phyloP scores from a whole-genome alignment of 805 yeast genomes.

The Jamesozyma spencerorum region DNA sequence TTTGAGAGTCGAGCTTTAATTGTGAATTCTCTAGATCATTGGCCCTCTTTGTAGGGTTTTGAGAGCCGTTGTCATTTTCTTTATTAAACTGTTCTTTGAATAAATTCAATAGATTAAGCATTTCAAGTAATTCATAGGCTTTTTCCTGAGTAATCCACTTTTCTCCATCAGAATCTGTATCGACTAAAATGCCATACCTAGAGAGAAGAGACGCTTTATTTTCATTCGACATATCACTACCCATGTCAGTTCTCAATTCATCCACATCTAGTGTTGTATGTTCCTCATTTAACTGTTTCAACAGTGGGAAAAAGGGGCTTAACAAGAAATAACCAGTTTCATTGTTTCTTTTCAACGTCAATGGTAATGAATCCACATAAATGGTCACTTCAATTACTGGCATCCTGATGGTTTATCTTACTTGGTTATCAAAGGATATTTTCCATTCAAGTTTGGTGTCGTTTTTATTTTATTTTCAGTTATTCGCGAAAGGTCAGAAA shows the following conservation, averaged over 20 bases:
- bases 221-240: background rate
- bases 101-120: conserved; percentile 12
- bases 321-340: conserved; percentile 21
- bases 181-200: conserved; percentile 21
- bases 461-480: background rate
- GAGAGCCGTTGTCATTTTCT: background rate
- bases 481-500: background rate
- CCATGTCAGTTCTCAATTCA: conserved; percentile 1
- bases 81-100: conserved; percentile 12
- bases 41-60: conserved; percentile 3
- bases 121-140: conserved; percentile 16
- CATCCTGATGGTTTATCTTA: conserved; percentile 5
- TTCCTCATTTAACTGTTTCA: conserved; percentile 11
- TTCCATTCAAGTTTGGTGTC: background rate
- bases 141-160: conserved; percentile 27
- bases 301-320: conserved; percentile 19
- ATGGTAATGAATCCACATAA: conserved; percentile 7
- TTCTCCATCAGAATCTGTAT: conserved; percentile 20
- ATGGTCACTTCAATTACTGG: conserved; percentile 13
- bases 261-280: conserved; percentile 3
- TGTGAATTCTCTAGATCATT: conserved; percentile 6
- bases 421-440: background rate
- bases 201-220: conserved; percentile 12
- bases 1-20: conserved; percentile 8
- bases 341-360: conserved; percentile 16